Evolutionary conservation across 2,329 filamentous ascomycete genomes (phyloP), one percentile per base, ranked within the genome.

Genomic region (Colletotrichum siamense): DNA sequence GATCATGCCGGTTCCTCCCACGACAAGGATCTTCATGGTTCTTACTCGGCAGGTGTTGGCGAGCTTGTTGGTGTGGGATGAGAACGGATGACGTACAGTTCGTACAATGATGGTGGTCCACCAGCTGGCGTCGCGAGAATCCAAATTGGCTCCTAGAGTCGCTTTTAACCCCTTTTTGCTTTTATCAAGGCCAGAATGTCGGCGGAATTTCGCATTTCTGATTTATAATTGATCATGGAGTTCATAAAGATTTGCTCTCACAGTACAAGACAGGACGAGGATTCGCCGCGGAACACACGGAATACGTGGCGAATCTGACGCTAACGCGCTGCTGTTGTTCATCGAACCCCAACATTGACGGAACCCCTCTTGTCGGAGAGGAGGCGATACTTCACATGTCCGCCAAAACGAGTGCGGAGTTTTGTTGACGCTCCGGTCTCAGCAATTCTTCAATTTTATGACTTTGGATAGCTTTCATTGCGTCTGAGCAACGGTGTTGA

Each of bases 1-100:
- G 8, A 77, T 68, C 61, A 67, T 30, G 24, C 75, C 75, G 7
- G 66, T 63, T 5, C 75, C 75, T 18, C 75, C 75, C 4, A 77
- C 26, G 8, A 77, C 32, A 36, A 77, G 75, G 8, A 71, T 34
- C 16, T 39, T 71, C 71, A 68, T 77, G 8, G 3, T 30, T 44
- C 3, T 34, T 62, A 22, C 6, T 22, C 28, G 28, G 28, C 28
- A 8, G 16, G 0, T 0, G 12, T 34, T 13, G 30, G 16, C 3
- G 1, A 28, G 55, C 7, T 59, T 18, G 15, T 15, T 26, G 12
- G 22, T 59, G 15, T 18, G 16, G 3, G 8, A 28, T 24, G 2
- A 59, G n/a, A 0, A 2, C 8, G 2, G 4, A 15, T n/a, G 26
- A 28, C 55, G 22, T 12, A 8, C 0, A 57, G 24, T 26, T 57